phyloP scores from a whole-genome alignment of 169 alveolate genomes.

The Perkinsus marinus region DNA sequence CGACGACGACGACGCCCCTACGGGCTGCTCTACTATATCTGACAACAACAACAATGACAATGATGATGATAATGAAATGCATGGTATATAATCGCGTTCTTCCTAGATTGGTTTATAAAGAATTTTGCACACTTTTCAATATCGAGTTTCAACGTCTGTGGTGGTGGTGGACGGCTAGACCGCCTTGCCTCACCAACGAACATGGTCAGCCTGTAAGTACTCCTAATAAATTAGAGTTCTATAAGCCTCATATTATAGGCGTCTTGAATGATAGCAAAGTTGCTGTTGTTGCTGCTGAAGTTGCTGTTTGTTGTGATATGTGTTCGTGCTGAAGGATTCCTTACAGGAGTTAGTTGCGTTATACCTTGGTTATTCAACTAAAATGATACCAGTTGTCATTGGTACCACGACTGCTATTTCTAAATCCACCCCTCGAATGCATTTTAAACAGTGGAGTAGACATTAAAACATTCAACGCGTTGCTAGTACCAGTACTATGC shows the following conservation, averaged over 20 bases:
- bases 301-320: not conserved
- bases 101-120: too few species aligned
- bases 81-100: too few species aligned
- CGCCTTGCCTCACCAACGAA: not conserved
- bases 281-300: not conserved
- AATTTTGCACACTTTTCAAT: too few species aligned
- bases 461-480: not conserved
- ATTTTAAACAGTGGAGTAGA: not conserved
- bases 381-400: not conserved
- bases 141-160: too few species aligned
- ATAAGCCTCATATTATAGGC: not conserved
- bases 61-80: too few species aligned
- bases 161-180: not conserved
- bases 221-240: not conserved
- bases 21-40: too few species aligned
- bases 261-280: not conserved
- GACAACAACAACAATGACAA: too few species aligned
- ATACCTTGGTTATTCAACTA: not conserved
- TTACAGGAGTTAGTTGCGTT: not conserved
- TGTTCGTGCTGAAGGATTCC: not conserved
- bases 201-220: not conserved
- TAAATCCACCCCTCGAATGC: not conserved
- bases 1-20: too few species aligned
- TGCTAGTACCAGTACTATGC: not conserved
- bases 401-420: not conserved